Conservation (phyloP, 2,329 filamentous ascomycete species). For the Cordyceps pruinosa region DNA sequence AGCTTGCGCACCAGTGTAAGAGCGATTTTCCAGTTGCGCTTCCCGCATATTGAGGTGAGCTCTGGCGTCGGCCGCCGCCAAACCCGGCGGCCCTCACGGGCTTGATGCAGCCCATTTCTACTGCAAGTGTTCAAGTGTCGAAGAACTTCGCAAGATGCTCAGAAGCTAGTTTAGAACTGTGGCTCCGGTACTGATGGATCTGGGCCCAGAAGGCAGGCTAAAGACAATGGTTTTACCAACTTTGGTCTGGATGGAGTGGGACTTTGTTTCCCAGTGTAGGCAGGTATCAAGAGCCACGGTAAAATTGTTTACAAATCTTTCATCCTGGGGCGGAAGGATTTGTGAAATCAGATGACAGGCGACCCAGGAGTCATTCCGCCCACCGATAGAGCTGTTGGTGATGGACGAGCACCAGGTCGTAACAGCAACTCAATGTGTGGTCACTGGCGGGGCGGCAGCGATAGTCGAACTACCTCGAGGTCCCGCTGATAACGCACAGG, state of each 20-base stretch:
- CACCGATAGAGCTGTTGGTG: not conserved
- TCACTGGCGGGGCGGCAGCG: not conserved
- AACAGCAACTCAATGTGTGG: too few relatives aligned
- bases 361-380: not conserved
- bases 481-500: not conserved
- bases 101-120: not conserved
- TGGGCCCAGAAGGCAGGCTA: not conserved
- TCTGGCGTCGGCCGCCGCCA: not conserved
- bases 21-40: not conserved
- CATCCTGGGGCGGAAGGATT: not conserved
- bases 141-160: not conserved
- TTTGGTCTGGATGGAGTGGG: not conserved
- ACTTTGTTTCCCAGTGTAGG: not conserved
- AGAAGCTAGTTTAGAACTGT: conserved; percentile 1
- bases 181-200: conserved; percentile 4
- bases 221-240: not conserved
- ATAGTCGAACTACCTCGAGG: not conserved
- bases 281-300: not conserved
- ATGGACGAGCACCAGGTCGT: not conserved
- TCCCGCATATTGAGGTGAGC: not conserved
- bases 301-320: conserved; percentile 3
- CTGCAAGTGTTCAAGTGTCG: not conserved
- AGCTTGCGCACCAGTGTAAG: not conserved
- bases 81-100: not conserved
- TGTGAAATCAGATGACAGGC: not conserved